These are phyloP conservation scores for Musa schizocarpa DNA, from an alignment of 176 grass and related monocot species.

Conservation along the genomic window DNA sequence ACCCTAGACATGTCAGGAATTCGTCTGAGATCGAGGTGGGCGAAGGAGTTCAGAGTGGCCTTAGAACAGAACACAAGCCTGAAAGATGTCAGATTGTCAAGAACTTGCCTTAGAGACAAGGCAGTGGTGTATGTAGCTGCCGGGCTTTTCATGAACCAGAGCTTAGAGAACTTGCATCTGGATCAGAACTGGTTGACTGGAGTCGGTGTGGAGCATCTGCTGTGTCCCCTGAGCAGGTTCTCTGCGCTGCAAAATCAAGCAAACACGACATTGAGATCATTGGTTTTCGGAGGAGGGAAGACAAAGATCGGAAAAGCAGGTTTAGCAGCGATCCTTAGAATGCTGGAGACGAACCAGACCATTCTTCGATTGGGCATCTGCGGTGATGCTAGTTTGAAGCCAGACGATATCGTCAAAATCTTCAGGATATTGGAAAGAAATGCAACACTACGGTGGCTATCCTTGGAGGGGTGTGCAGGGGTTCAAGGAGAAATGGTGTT, in stretches of 20 bases:
- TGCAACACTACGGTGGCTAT: conserved; percentile 43
- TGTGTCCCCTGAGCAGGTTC: conserved; percentile 77
- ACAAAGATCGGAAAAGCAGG: conserved; percentile 46
- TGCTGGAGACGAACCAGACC: conserved; percentile 85
- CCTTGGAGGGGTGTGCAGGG: conserved; percentile 62
- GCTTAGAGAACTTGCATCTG: conserved; percentile 58
- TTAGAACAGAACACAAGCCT: conserved; percentile 61
- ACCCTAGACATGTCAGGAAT: conserved; percentile 70
- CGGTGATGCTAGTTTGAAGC: conserved; percentile 55
- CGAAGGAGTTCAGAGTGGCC: conserved; percentile 69
- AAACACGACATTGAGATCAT: conserved; percentile 54
- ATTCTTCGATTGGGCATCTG: conserved; percentile 44
- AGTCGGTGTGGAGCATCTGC: conserved; percentile 68
- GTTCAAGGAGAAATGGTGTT: conserved; percentile 62
- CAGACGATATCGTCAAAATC: conserved; percentile 65
- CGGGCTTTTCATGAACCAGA: conserved; percentile 79
- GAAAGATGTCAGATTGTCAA: conserved; percentile 53
- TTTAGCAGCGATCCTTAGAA: conserved; percentile 54
- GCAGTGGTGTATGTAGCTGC: conserved; percentile 82
- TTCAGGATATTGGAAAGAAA: conserved; percentile 78
- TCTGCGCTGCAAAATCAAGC: conserved; percentile 76
- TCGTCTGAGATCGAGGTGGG: conserved; percentile 55
- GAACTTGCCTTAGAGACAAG: conserved; percentile 61
- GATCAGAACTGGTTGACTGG: conserved; percentile 70
- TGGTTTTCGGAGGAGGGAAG: conserved; percentile 59